These are phyloP conservation scores for Grosmannia clavigera DNA, from an alignment of 2,329 filamentous ascomycete genomes.

Conservation along the genomic window DNA sequence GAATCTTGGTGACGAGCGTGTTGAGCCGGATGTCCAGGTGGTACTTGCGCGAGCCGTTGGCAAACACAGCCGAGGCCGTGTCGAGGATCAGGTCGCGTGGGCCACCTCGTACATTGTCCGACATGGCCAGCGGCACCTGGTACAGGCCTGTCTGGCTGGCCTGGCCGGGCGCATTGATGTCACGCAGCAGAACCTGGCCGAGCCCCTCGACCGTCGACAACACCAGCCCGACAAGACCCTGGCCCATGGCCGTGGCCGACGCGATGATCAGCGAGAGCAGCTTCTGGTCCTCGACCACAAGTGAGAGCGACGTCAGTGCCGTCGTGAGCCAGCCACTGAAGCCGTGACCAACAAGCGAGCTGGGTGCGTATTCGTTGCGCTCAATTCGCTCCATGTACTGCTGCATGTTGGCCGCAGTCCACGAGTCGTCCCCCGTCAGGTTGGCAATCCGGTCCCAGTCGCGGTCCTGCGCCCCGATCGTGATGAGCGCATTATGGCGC, in stretches of 20 bases:
- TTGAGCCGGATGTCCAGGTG: slow-evolving; percentile 26
- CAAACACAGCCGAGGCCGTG: slow-evolving; percentile 17
- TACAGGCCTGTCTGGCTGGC: neutral
- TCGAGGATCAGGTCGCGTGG: slow-evolving; percentile 39
- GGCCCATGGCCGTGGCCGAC: slow-evolving; percentile 17
- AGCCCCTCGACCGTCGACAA: slow-evolving; percentile 40
- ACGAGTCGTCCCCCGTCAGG: slow-evolving; percentile 30
- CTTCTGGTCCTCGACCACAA: slow-evolving; percentile 18
- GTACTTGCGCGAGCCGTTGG: slow-evolving; percentile 31
- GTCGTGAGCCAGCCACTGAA: slow-evolving; percentile 36
- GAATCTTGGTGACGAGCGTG: slow-evolving; percentile 23
- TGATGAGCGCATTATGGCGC: slow-evolving; percentile 24
- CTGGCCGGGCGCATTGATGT: slow-evolving; percentile 28
- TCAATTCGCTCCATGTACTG: slow-evolving; percentile 42
- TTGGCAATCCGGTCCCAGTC: slow-evolving; percentile 29
- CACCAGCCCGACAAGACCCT: slow-evolving; percentile 33
- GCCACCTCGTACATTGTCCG: slow-evolving; percentile 17
- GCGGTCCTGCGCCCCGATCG: slow-evolving; percentile 25
- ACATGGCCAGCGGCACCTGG: slow-evolving; percentile 3
- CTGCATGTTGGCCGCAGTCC: slow-evolving; percentile 42
- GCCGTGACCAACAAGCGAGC: slow-evolving; percentile 30
- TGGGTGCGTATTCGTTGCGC: slow-evolving; percentile 35
- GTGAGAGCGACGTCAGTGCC: slow-evolving; percentile 20
- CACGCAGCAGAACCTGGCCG: slow-evolving; percentile 37
- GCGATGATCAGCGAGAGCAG: slow-evolving; percentile 16